These are phyloP conservation scores for Fusarium sambucinum DNA, from an alignment of 2,329 filamentous ascomycete species.

Conservation along the genomic window DNA sequence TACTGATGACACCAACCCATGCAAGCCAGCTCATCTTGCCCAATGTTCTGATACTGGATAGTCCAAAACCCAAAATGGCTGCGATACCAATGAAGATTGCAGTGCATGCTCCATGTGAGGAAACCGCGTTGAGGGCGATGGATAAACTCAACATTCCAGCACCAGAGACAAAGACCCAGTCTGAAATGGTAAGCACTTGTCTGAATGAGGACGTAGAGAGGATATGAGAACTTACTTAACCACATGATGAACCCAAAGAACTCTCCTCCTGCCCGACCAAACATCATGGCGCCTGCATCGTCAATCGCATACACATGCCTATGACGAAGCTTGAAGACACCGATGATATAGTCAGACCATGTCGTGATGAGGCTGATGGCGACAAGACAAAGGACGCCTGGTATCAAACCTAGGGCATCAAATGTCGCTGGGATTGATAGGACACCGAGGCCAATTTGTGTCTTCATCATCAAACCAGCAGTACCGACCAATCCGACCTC, in stretches of 20 bases:
- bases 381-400: slow-evolving; percentile 59
- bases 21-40: slow-evolving; percentile 51
- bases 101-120: slow-evolving; percentile 54
- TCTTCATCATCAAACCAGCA: slow-evolving; percentile 61
- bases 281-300: slow-evolving; percentile 62
- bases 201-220: rapidly evolving
- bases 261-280: slow-evolving; percentile 60
- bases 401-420: slow-evolving; percentile 60
- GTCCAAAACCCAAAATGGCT: slow-evolving; percentile 43
- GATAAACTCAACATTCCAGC: slow-evolving; percentile 49
- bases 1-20: slow-evolving; percentile 43
- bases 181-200: neutral
- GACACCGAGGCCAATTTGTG: slow-evolving; percentile 60
- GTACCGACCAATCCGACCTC: slow-evolving; percentile 59
- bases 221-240: slow-evolving; percentile 53
- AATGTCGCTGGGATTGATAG: slow-evolving; percentile 62
- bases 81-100: slow-evolving; percentile 55
- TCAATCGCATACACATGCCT: slow-evolving; percentile 66
- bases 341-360: slow-evolving; percentile 63
- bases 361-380: slow-evolving; percentile 58
- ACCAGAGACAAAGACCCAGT: slow-evolving; percentile 37
- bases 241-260: slow-evolving; percentile 54
- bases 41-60: slow-evolving; percentile 51
- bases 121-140: slow-evolving; percentile 56
- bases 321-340: slow-evolving; percentile 64